Percentiles rank a stretch among this genome's conserved stretches.
Conservation (phyloP, 2,329 filamentous ascomycete genomes). For the Fusarium oxysporum region DNA sequence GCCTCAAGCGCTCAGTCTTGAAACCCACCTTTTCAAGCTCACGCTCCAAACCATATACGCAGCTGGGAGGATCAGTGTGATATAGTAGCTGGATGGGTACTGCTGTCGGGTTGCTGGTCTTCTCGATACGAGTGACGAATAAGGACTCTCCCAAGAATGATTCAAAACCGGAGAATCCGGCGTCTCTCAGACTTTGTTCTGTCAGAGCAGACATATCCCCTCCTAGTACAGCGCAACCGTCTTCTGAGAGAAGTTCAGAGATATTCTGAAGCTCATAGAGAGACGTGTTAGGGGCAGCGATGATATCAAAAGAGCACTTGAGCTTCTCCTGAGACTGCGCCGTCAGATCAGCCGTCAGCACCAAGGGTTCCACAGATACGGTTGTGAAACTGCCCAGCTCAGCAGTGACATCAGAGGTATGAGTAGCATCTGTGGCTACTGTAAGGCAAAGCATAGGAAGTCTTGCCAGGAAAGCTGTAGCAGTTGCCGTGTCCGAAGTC, state of each 20-base stretch:
- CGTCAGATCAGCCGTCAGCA: neutral
- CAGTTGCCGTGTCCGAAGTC: neutral
- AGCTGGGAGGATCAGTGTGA: neutral
- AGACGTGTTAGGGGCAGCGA: neutral
- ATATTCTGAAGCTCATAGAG: neutral
- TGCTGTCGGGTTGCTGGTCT: neutral
- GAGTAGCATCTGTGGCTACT: neutral
- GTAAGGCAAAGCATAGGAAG: neutral
- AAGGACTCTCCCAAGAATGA: neutral
- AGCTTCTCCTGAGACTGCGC: neutral
- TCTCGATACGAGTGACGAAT: neutral
- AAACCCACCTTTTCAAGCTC: neutral
- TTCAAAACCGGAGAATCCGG: neutral
- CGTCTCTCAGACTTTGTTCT: neutral
- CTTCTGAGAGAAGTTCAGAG: neutral
- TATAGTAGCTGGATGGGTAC: neutral
- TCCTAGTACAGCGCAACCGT: neutral
- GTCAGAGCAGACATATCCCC: neutral
- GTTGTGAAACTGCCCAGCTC: neutral
- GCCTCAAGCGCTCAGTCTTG: neutral
- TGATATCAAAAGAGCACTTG: neutral
- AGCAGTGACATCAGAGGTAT: neutral
- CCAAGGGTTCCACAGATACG: neutral
- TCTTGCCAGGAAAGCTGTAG: neutral
- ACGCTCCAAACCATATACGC: rapidly evolving